A percentile compares a stretch with the other conserved stretches of the same genome.
phyloP scores from a whole-genome alignment of 176 grass and related monocot genomes.

The Oryza glaberrima region DNA sequence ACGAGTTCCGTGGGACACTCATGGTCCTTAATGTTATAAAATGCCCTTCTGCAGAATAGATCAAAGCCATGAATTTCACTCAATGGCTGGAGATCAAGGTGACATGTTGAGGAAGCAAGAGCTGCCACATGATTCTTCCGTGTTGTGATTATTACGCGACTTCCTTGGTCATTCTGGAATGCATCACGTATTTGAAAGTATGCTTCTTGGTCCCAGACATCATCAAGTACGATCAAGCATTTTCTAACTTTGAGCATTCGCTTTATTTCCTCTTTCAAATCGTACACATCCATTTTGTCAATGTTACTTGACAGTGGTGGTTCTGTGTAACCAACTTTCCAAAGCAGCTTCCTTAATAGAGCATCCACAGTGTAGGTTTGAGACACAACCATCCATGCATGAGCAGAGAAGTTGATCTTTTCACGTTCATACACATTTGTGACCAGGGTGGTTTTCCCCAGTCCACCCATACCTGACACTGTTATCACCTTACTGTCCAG shows the following conservation, averaged over 20 bases:
- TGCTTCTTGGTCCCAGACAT: slow-evolving; percentile 64
- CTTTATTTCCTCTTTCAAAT: slow-evolving; percentile 46
- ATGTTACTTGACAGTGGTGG: not conserved
- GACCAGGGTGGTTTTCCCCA: slow-evolving; percentile 51
- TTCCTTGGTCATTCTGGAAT: slow-evolving; percentile 35
- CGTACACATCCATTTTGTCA: slow-evolving; percentile 45
- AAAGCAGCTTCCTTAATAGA: slow-evolving; percentile 34
- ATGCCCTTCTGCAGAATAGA: slow-evolving; percentile 51
- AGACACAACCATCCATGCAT: slow-evolving; percentile 50
- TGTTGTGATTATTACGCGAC: slow-evolving; percentile 64
- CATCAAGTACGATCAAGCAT: slow-evolving; percentile 72
- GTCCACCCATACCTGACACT: slow-evolving; percentile 45
- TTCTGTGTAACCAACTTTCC: slow-evolving; percentile 32
- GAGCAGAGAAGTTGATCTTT: slow-evolving; percentile 38
- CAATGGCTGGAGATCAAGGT: slow-evolving; percentile 32
- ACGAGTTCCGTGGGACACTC: slow-evolving; percentile 40
- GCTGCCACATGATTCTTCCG: slow-evolving; percentile 51
- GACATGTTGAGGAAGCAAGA: slow-evolving; percentile 22
- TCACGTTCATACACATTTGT: slow-evolving; percentile 55
- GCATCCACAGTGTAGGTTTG: slow-evolving; percentile 26
- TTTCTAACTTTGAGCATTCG: slow-evolving; percentile 32
- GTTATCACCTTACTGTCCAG: slow-evolving; percentile 34
- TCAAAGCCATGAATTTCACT: slow-evolving; percentile 10
- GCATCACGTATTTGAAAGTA: slow-evolving; percentile 54
- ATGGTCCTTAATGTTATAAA: slow-evolving; percentile 34